phyloP scores from a whole-genome alignment of 2,329 filamentous ascomycete species.

The Gremmenia infestans region DNA sequence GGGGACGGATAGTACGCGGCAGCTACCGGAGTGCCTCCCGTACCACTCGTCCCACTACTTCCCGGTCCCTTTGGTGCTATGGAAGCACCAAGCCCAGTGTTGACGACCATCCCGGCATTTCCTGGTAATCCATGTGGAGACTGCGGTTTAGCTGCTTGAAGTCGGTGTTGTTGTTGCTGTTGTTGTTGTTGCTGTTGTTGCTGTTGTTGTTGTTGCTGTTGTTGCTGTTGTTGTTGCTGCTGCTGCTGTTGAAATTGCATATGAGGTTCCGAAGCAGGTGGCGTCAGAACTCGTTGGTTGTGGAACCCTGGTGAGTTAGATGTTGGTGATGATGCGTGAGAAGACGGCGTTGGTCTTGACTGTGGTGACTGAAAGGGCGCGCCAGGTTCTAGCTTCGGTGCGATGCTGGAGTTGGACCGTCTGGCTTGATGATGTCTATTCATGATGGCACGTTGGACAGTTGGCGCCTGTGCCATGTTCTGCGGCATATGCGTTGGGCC shows the following conservation, averaged over 20 bases:
- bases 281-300: constrained; percentile 56
- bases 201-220: constrained; percentile 35
- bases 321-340: constrained; percentile 66
- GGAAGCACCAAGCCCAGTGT: constrained; percentile 22
- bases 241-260: constrained; percentile 45
- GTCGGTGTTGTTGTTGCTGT: constrained; percentile 30
- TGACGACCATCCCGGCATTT: constrained; percentile 20
- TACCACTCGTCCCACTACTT: constrained; percentile 32
- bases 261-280: constrained; percentile 52
- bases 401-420: constrained; percentile 67
- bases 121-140: constrained; percentile 25
- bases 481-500: constrained; percentile 63
- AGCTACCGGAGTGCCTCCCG: constrained; percentile 36
- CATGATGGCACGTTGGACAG: constrained; percentile 74
- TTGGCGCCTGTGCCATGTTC: constrained; percentile 66
- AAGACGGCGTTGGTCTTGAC: constrained; percentile 76
- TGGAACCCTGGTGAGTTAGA: constrained; percentile 58
- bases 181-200: constrained; percentile 35
- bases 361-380: constrained; percentile 53
- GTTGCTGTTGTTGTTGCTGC: constrained; percentile 35
- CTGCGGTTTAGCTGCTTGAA: constrained; percentile 25
- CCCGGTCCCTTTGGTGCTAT: constrained; percentile 29
- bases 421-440: constrained; percentile 69
- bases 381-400: constrained; percentile 64
- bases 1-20: constrained; percentile 73